These are phyloP conservation scores for Nicotiana undulata DNA, from an alignment of 257 asterid genomes.

Conservation along the genomic window DNA sequence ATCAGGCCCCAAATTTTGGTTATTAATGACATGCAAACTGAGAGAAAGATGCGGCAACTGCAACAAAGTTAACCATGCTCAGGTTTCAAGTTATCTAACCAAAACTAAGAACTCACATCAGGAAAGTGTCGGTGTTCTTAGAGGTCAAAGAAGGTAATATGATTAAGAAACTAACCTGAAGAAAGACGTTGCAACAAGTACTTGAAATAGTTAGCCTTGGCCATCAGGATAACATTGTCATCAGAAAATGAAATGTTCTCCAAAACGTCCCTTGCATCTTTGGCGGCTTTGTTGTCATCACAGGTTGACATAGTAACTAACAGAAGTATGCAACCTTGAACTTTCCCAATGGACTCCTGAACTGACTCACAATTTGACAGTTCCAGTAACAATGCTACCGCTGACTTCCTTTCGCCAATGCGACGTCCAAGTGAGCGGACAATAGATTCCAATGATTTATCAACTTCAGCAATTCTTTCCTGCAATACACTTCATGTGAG, in stretches of 20 bases:
- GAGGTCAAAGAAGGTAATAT: constrained; percentile 3
- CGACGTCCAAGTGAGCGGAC: constrained; percentile 58
- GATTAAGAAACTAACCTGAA: constrained; percentile 31
- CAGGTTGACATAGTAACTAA: constrained; percentile 46
- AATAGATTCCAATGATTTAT: constrained; percentile 36
- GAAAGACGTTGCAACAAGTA: constrained; percentile 54
- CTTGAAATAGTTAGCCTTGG: constrained; percentile 45
- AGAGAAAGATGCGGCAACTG: neutral
- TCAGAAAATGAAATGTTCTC: constrained; percentile 60
- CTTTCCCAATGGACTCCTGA: constrained; percentile 47
- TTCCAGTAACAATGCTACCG: constrained; percentile 47
- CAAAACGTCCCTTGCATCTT: constrained; percentile 39
- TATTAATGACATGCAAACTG: neutral
- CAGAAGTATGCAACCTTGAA: constrained; percentile 56
- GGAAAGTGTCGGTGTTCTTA: neutral
- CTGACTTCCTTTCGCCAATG: constrained; percentile 44
- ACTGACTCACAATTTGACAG: constrained; percentile 37
- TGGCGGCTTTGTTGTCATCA: constrained; percentile 47
- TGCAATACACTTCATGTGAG: constrained; percentile 22
- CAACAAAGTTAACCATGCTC: neutral
- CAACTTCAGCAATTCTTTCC: constrained; percentile 44
- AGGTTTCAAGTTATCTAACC: neutral
- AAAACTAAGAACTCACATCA: neutral
- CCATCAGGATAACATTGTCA: constrained; percentile 60
- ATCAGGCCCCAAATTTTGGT: neutral